Conservation (phyloP, 176 grass and related monocot genomes). For the Guadua angustifolia region DNA sequence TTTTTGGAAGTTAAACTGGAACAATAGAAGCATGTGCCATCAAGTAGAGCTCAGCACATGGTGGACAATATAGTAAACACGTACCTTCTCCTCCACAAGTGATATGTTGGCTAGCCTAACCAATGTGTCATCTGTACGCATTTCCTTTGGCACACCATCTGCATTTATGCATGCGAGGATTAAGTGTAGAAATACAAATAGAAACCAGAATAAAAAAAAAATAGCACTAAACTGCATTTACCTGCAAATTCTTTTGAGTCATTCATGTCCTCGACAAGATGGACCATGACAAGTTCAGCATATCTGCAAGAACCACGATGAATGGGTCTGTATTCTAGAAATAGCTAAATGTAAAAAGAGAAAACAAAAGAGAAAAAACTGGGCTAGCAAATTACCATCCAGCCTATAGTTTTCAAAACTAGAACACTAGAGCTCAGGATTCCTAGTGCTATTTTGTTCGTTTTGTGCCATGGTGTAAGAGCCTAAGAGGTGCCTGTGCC, state of each 20-base stretch:
- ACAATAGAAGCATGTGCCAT: neutral
- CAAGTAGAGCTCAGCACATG: conserved; percentile 18
- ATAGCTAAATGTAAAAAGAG: conserved; percentile 37
- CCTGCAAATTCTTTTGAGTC: conserved; percentile 74
- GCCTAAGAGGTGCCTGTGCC: no score
- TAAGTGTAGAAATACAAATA: conserved; percentile 36
- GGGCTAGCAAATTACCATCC: neutral
- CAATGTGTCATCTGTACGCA: conserved; percentile 78
- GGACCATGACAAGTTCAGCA: conserved; percentile 81
- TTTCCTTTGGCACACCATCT: conserved; percentile 99
- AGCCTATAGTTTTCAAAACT: neutral
- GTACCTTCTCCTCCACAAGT: conserved; percentile 93
- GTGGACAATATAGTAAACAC: conserved; percentile 17
- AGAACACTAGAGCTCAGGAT: neutral
- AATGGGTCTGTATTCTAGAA: conserved; percentile 14
- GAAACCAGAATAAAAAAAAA: conserved; percentile 39
- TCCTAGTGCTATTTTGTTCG: neutral
- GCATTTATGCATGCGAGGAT: conserved; percentile 40
- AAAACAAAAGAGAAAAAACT: neutral
- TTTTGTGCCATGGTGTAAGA: neutral
- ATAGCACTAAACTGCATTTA: conserved; percentile 48
- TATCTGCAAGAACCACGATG: conserved; percentile 67
- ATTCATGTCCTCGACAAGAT: conserved; percentile 77
- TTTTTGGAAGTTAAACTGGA: conserved; percentile 23
- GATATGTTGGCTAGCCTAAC: conserved; percentile 86